Conservation (phyloP, 805 yeast species). For the Yarrowia sp. region DNA sequence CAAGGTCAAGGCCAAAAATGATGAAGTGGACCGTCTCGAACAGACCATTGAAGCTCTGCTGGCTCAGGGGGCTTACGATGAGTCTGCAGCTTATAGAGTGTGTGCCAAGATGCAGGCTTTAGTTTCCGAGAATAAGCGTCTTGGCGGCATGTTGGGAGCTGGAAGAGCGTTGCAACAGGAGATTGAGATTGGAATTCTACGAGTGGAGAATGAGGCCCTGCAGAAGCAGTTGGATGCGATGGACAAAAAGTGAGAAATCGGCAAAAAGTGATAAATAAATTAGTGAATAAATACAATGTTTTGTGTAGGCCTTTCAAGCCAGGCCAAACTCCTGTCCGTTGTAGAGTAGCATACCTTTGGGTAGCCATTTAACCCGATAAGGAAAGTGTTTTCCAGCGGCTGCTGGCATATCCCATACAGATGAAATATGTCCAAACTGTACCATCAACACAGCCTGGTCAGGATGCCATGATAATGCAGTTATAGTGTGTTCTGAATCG, state of each 20-base stretch:
- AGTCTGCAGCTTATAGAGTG: neutral
- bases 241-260: neutral
- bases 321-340: conserved; percentile 11
- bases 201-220: neutral
- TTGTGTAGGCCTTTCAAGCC: neutral
- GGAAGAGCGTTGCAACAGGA: conserved; percentile 11
- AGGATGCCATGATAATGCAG: conserved; percentile 4
- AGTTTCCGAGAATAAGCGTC: conserved; percentile 1
- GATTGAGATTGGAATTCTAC: conserved; percentile 15
- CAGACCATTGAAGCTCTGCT: conserved; percentile 8
- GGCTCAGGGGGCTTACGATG: conserved; percentile 6
- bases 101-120: conserved; percentile 18
- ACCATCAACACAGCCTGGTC: neutral
- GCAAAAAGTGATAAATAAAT: neutral
- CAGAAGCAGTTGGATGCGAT: neutral
- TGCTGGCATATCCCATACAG: conserved; percentile 23
- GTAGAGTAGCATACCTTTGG: conserved; percentile 9
- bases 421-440: neutral
- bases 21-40: conserved; percentile 4
- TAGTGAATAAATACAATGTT: neutral
- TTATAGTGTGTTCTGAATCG: conserved; percentile 1
- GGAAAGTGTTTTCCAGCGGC: neutral
- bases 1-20: neutral
- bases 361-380: conserved; percentile 5
- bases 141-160: conserved; percentile 1